A percentile compares a stretch with the other conserved stretches of the same genome.
Evolutionary conservation across 2,329 filamentous ascomycete genomes (phyloP).

Genomic region (Fusarium sp.): DNA sequence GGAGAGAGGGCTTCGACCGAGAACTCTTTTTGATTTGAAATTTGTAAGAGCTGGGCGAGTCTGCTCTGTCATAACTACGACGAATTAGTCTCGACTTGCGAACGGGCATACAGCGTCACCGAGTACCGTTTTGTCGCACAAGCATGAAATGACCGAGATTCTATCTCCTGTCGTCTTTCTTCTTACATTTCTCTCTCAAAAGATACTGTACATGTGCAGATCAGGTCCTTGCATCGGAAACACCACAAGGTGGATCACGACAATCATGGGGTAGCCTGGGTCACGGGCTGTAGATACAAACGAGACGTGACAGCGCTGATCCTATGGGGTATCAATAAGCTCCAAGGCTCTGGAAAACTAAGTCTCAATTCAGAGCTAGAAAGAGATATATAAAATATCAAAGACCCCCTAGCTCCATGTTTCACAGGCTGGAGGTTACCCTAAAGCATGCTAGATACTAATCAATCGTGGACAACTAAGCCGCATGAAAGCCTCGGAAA

Average conservation of each 20-base stretch:
- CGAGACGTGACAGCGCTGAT: constrained; percentile 30
- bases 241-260: constrained; percentile 22
- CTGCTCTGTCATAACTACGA: neutral
- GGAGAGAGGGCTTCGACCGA: constrained; percentile 26
- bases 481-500: neutral
- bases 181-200: neutral
- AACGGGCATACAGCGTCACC: neutral
- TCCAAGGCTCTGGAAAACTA: neutral
- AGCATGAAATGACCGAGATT: neutral
- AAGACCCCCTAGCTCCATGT: neutral
- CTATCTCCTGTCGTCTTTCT: neutral
- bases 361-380: neutral
- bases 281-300: constrained; percentile 11
- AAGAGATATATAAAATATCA: neutral
- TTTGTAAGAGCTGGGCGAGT: neutral
- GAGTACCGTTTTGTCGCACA: neutral
- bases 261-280: constrained; percentile 23
- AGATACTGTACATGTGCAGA: neutral
- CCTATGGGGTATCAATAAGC: constrained; percentile 1
- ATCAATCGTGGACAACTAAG: neutral
- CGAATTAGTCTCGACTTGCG: constrained; percentile 1
- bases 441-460: neutral
- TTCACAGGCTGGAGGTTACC: neutral
- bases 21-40: constrained; percentile 19
- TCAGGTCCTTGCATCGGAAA: neutral